Evolutionary conservation across 352 stramenopile species (phyloP).

Genomic region (Halophytophthora polymorphica): DNA sequence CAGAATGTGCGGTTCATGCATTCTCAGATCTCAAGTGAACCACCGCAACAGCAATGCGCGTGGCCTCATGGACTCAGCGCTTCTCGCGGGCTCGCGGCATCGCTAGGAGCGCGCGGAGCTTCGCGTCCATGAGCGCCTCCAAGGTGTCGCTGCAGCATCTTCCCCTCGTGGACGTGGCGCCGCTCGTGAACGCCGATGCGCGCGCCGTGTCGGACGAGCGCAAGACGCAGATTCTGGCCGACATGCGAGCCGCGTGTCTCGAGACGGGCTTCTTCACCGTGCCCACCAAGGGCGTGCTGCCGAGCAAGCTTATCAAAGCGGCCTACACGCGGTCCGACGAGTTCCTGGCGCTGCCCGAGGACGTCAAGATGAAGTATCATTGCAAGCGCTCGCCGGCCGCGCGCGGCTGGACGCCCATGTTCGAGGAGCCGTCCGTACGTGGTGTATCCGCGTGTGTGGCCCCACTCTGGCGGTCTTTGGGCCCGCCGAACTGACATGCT

Average conservation of each 20-base stretch:
- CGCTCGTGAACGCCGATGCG: constrained; percentile 35
- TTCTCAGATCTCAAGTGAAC: too few species aligned
- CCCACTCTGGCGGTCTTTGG: not conserved
- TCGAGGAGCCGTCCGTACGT: constrained; percentile 75
- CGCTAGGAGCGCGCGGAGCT: constrained; percentile 4
- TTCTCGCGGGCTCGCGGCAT: not conserved
- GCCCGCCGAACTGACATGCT: not conserved
- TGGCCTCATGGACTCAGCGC: constrained; percentile 14
- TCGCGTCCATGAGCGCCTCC: constrained; percentile 42
- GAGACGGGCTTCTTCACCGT: constrained; percentile 78
- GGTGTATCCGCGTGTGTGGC: not conserved
- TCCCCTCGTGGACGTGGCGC: constrained; percentile 67
- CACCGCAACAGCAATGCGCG: constrained; percentile 6
- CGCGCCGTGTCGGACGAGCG: constrained; percentile 11
- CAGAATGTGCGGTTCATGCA: too few species aligned
- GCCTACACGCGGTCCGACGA: constrained; percentile 67
- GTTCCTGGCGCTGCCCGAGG: constrained; percentile 59
- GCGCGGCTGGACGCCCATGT: constrained; percentile 78
- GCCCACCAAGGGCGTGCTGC: constrained; percentile 55
- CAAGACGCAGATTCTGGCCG: constrained; percentile 44
- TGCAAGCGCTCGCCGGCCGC: constrained; percentile 73
- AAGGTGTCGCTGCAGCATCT: constrained; percentile 50
- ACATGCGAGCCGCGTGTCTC: constrained; percentile 59
- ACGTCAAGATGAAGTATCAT: constrained; percentile 72
- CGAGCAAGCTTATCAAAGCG: constrained; percentile 39